phyloP scores from a whole-genome alignment of 352 stramenopile genomes.

The Pythium biforme region DNA sequence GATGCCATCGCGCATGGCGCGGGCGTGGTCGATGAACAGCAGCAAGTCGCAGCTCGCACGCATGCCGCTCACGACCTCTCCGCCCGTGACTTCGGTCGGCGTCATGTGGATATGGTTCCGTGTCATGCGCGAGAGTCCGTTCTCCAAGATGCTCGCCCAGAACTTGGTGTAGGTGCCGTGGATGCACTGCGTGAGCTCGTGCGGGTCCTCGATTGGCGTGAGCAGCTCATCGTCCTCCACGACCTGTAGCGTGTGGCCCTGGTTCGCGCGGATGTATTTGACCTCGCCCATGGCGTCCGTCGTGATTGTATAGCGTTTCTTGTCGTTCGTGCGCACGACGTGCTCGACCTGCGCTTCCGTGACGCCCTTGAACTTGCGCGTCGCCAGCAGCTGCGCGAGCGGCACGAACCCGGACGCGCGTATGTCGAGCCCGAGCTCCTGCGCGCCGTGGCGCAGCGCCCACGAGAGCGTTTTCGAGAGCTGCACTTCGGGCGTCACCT shows the following conservation, averaged over 20 bases:
- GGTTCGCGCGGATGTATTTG: conserved; percentile 79
- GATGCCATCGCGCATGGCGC: conserved; percentile 63
- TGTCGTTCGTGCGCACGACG: conserved; percentile 62
- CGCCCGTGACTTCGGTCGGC: conserved; percentile 37
- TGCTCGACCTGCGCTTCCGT: conserved; percentile 59
- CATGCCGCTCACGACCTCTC: conserved; percentile 81
- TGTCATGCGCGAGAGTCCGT: conserved; percentile 72
- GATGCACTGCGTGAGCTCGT: conserved; percentile 52
- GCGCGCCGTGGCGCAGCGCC: conserved; percentile 69
- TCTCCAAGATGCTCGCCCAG: conserved; percentile 62
- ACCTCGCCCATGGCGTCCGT: conserved; percentile 37
- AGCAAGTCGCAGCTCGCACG: conserved; percentile 65
- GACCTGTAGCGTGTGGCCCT: conserved; percentile 68
- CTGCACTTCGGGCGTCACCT: conserved; percentile 47
- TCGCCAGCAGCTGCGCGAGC: conserved; percentile 44
- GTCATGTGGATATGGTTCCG: conserved; percentile 89
- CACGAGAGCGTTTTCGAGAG: conserved; percentile 80
- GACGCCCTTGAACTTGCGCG: conserved; percentile 53
- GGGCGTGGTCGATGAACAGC: conserved; percentile 65
- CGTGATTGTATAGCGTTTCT: conserved; percentile 75
- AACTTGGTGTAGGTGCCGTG: conserved; percentile 75
- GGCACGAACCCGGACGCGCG: conserved; percentile 64
- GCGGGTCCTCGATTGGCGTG: conserved; percentile 49
- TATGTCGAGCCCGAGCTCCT: conserved; percentile 70
- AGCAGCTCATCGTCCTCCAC: conserved; percentile 76